phyloP scores from a whole-genome alignment of 768 basidiomycete species.

The Collybiopsis confluens region DNA sequence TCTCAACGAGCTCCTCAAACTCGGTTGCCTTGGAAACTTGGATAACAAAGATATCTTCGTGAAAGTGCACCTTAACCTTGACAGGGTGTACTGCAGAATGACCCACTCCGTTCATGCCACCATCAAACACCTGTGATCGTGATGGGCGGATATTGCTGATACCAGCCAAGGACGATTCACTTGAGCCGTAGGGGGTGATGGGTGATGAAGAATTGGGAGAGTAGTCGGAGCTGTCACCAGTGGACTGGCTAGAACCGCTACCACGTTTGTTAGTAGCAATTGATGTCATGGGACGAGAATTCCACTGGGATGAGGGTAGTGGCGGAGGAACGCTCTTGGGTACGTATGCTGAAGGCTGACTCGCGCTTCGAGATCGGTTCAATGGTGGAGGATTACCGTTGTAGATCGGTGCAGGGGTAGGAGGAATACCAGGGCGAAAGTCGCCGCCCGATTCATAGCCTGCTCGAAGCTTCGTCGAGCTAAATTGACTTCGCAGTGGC shows the following conservation, averaged over 20 bases:
- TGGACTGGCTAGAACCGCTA: conserved; percentile 82
- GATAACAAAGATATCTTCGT: conserved; percentile 93
- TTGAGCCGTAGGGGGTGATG: conserved; percentile 87
- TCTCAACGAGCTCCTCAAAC: conserved; percentile 81
- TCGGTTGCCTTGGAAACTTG: conserved; percentile 79
- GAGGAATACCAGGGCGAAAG: conserved; percentile 25
- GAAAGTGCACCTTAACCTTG: conserved; percentile 92
- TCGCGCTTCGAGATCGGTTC: conserved; percentile 70
- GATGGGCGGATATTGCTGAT: conserved; percentile 26
- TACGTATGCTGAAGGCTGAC: conserved; percentile 70
- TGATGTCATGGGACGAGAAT: conserved; percentile 36
- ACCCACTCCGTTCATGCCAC: conserved; percentile 22
- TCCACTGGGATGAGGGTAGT: conserved; percentile 44
- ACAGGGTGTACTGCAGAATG: conserved; percentile 37
- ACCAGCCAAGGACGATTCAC: conserved; percentile 71
- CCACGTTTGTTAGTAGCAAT: conserved; percentile 53
- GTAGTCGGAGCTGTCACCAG: conserved; percentile 77
- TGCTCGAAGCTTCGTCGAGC: conserved; percentile 54
- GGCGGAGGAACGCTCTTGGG: conserved; percentile 56
- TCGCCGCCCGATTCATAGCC: conserved; percentile 47
- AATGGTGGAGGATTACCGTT: conserved; percentile 24
- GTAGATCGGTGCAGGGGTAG: conserved; percentile 21
- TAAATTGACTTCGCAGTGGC: conserved; percentile 64
- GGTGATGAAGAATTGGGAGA: conserved; percentile 85
- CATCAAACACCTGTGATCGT: conserved; percentile 53